Percentiles rank a stretch among this genome's conserved stretches.
These are phyloP conservation scores for Penicillium sp. DNA, from an alignment of 2,329 filamentous ascomycete species.

Conservation along the genomic window DNA sequence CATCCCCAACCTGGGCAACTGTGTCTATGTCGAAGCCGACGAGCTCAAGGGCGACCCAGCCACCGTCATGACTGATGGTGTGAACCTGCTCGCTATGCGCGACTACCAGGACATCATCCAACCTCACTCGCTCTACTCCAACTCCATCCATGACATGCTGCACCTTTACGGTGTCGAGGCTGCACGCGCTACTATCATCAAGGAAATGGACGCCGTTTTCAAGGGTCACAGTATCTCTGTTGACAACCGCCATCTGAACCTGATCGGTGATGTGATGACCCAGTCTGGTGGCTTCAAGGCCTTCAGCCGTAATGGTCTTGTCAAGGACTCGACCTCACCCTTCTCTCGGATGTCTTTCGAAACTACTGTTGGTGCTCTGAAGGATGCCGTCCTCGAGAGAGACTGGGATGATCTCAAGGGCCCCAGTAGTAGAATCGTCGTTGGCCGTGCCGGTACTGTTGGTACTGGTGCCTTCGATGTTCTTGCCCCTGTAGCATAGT, in stretches of 20 bases:
- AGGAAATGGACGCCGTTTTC: slow-evolving; percentile 85
- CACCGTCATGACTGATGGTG: slow-evolving; percentile 75
- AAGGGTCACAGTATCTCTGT: slow-evolving; percentile 88
- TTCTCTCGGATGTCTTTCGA: slow-evolving; percentile 99
- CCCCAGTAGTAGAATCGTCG: slow-evolving; percentile 85
- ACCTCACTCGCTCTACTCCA: slow-evolving; percentile 83
- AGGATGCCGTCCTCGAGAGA: slow-evolving; percentile 85
- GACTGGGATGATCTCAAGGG: slow-evolving; percentile 88
- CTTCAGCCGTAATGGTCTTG: slow-evolving; percentile 87
- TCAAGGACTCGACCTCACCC: slow-evolving; percentile 78
- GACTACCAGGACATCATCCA: slow-evolving; percentile 84
- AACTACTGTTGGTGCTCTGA: slow-evolving; percentile 91
- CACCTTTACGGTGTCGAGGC: slow-evolving; percentile 91
- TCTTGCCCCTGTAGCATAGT: slow-evolving; percentile 58
- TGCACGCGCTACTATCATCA: slow-evolving; percentile 81
- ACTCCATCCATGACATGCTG: slow-evolving; percentile 87
- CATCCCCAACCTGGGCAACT: slow-evolving; percentile 75
- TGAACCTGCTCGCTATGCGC: slow-evolving; percentile 90
- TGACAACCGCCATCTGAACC: slow-evolving; percentile 87
- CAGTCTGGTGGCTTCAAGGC: slow-evolving; percentile 84
- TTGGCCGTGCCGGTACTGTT: slow-evolving; percentile 78
- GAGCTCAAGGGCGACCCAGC: slow-evolving; percentile 54
- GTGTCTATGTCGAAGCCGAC: slow-evolving; percentile 68
- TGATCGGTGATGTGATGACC: slow-evolving; percentile 99
- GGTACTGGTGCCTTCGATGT: slow-evolving; percentile 95